phyloP scores from a whole-genome alignment of 2,329 filamentous ascomycete species.

The Penicillium janthinellum region DNA sequence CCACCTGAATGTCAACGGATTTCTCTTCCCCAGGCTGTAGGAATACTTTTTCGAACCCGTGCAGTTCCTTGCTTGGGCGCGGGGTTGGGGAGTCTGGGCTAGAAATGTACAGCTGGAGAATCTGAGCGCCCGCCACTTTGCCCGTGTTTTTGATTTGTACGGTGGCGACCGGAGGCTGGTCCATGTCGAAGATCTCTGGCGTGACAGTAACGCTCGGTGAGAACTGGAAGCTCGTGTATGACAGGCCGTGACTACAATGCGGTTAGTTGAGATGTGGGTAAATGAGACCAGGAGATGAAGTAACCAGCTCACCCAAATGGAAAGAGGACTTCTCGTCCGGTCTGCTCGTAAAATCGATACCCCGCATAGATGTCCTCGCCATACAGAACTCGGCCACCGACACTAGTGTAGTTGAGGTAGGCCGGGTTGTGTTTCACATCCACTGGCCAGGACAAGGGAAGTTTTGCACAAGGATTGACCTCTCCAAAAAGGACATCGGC shows the following conservation, averaged over 20 bases:
- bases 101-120: slow-evolving; percentile 52
- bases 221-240: slow-evolving; percentile 45
- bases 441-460: slow-evolving; percentile 71
- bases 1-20: slow-evolving; percentile 33
- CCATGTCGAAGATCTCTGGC: slow-evolving; percentile 37
- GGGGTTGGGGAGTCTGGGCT: slow-evolving; percentile 29
- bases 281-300: not conserved
- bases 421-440: slow-evolving; percentile 68
- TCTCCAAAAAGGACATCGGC: slow-evolving; percentile 74
- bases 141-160: slow-evolving; percentile 54
- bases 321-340: slow-evolving; percentile 65
- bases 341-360: slow-evolving; percentile 76
- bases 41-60: slow-evolving; percentile 49
- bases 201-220: slow-evolving; percentile 41
- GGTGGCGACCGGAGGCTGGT: slow-evolving; percentile 49
- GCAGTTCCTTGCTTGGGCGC: slow-evolving; percentile 48
- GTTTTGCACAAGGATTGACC: slow-evolving; percentile 70
- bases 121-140: slow-evolving; percentile 52
- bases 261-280: not conserved
- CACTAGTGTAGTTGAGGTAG: slow-evolving; percentile 71
- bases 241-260: slow-evolving; percentile 1
- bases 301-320: slow-evolving; percentile 58
- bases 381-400: slow-evolving; percentile 70
- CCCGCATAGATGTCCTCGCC: slow-evolving; percentile 78
- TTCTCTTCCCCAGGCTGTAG: slow-evolving; percentile 41